Evolutionary conservation across 208 protist genomes (phyloP), one percentile per base, ranked within the genome.

Genomic region (Leishmania amazonensis): DNA sequence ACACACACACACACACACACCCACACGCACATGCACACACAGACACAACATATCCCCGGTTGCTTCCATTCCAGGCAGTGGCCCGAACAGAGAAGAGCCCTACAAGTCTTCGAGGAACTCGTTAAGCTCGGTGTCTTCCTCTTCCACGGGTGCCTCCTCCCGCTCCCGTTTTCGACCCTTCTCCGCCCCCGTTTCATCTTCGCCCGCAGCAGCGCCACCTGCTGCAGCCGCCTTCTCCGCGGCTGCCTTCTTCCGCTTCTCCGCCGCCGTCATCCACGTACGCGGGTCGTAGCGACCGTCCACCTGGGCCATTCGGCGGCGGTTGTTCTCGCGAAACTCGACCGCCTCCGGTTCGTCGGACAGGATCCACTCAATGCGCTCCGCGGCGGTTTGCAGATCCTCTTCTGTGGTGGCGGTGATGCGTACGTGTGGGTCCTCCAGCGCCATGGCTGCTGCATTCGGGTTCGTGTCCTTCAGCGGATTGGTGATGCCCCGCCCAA

Each of bases 311-410:
- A 94, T 96, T 28, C 91, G 92, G 51, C 89, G 91, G 40, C 95
- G 88, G 84, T 98, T 98, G 64, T 96, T 93, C 77, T 98, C 95
- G 3, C 96, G 88, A 79, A 97, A 98, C 31, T 95, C 92, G 15
- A 93, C 87, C 0, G 96, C 95, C 83, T 97, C 95, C 8, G 93
- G 93, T 67, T 96, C 93, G 75, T 98, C 95, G 42, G 94, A 97
- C 9, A 98, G 76, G 82, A 98, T 98, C 92, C 94, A 98, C 89
- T 98, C 95, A 79, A 98, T 96, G 75, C 89, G 88, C 85, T 98
- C 92, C 31, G 94, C 90, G 28, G 93, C 94, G 58, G 86, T 90
- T 74, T 98, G 93, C 72, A 98, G 85, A 65, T 96, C 95, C 74
- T 91, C 87, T 77, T 98, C 96, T 62, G 84, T 95, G 13, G 92